Conservation (phyloP, 352 stramenopile species). For the Blastocystis sp. region DNA sequence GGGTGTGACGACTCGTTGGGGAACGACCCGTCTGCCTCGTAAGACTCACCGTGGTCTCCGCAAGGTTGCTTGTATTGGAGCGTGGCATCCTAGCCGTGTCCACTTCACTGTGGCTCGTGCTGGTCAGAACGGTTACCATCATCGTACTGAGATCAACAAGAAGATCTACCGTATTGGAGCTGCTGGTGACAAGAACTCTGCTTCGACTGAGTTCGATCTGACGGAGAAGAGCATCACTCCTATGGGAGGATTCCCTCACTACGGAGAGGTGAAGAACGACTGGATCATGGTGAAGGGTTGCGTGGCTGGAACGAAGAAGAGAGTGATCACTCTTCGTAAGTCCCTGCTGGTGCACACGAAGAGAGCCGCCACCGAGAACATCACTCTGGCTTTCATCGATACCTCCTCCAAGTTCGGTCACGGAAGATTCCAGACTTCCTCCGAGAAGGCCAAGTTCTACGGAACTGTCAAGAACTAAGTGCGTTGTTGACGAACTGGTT, state of each 20-base stretch:
- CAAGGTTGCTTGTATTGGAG: constrained; percentile 99
- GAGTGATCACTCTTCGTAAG: constrained; percentile 93
- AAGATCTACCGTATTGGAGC: constrained; percentile 98
- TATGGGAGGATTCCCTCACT: constrained; percentile 98
- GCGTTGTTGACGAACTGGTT: neutral
- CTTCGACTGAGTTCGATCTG: constrained; percentile 93
- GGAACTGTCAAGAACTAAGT: constrained; percentile 25
- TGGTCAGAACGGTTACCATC: constrained; percentile 99
- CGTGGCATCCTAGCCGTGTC: constrained; percentile 97
- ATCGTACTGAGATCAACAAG: constrained; percentile 99
- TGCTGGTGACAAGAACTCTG: constrained; percentile 76
- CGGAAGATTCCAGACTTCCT: constrained; percentile 91
- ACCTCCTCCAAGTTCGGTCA: constrained; percentile 97
- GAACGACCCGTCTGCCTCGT: constrained; percentile 92
- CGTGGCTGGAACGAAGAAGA: constrained; percentile 94
- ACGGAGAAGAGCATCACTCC: constrained; percentile 99
- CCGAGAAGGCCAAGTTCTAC: constrained; percentile 40
- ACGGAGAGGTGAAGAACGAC: constrained; percentile 96
- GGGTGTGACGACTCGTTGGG: constrained; percentile 97
- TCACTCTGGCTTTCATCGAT: constrained; percentile 86
- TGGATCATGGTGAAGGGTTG: constrained; percentile 99
- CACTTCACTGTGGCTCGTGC: constrained; percentile 90
- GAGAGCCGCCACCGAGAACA: constrained; percentile 88
- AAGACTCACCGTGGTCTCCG: constrained; percentile 99
- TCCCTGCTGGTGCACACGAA: constrained; percentile 89